phyloP scores from a whole-genome alignment of 192 early-diverging fungal species.

The Coemansia sp. region DNA sequence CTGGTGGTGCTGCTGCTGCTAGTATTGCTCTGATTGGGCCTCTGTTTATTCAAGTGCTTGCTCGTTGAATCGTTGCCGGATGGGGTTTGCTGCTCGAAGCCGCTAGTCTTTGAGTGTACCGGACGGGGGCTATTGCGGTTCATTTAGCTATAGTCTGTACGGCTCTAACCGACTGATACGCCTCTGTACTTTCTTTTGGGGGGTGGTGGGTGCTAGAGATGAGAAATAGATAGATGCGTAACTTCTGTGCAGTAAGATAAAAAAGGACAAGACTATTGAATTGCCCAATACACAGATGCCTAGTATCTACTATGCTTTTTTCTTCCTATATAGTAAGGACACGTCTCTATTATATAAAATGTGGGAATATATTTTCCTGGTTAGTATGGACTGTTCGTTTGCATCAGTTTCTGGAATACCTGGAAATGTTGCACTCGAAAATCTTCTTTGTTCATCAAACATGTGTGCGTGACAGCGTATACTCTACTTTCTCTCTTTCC shows the following conservation, averaged over 20 bases:
- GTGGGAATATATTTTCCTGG: not conserved
- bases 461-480: not conserved
- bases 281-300: not conserved
- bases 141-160: conserved; percentile 39
- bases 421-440: not conserved
- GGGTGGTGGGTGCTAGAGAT: not conserved
- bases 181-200: conserved; percentile 6
- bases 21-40: conserved; percentile 8
- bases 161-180: conserved; percentile 10
- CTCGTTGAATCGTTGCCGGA: conserved; percentile 17
- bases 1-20: not conserved
- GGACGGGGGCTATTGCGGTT: conserved; percentile 43
- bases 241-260: not conserved
- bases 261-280: conserved; percentile 2
- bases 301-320: conserved; percentile 9
- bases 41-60: conserved; percentile 15
- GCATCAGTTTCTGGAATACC: not conserved
- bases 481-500: not conserved
- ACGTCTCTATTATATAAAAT: conserved; percentile 32
- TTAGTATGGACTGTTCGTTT: not conserved
- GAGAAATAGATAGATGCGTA: not conserved
- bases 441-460: conserved; percentile 12
- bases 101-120: conserved; percentile 51
- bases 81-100: conserved; percentile 41
- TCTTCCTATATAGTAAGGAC: conserved; percentile 18